A percentile compares a stretch with the other conserved stretches of the same genome.
These are phyloP conservation scores for Houttuynia cordata DNA, from an alignment of 164 flowering plant genomes.

Conservation along the genomic window DNA sequence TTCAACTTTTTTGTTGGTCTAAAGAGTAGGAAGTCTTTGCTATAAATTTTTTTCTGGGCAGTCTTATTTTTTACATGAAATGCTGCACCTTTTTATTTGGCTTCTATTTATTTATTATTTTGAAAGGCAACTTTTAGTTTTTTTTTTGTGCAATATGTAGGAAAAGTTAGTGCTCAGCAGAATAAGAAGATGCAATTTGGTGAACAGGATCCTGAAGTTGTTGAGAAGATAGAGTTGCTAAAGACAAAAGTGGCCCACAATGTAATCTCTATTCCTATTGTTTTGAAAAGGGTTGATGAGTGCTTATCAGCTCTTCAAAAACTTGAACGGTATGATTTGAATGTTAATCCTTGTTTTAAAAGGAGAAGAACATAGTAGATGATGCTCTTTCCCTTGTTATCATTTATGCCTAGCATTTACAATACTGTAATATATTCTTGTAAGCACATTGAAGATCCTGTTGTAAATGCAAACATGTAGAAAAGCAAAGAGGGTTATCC, in stretches of 20 bases:
- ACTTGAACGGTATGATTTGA: constrained; percentile 26
- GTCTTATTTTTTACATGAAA: not conserved
- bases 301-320: constrained; percentile 43
- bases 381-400: constrained; percentile 1
- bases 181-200: constrained; percentile 4
- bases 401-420: too few species aligned
- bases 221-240: constrained; percentile 31
- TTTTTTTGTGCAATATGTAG: constrained; percentile 7
- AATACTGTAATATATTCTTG: not conserved
- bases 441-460: not conserved
- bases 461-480: not conserved
- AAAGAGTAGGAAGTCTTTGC: too few species aligned
- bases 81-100: not conserved
- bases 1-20: too few species aligned
- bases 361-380: constrained; percentile 29
- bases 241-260: constrained; percentile 45
- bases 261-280: constrained; percentile 31
- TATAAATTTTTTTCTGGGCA: not conserved
- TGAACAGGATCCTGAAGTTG: constrained; percentile 20
- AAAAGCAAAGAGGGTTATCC: not conserved
- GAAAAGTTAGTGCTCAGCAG: constrained; percentile 7
- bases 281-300: constrained; percentile 54
- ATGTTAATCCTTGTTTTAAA: constrained; percentile 54
- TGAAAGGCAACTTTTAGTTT: not conserved
- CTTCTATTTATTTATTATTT: not conserved